A percentile compares a stretch with the other conserved stretches of the same genome.
phyloP scores from a whole-genome alignment of 2,329 filamentous ascomycete species.

The Aureobasidium mangrovei region DNA sequence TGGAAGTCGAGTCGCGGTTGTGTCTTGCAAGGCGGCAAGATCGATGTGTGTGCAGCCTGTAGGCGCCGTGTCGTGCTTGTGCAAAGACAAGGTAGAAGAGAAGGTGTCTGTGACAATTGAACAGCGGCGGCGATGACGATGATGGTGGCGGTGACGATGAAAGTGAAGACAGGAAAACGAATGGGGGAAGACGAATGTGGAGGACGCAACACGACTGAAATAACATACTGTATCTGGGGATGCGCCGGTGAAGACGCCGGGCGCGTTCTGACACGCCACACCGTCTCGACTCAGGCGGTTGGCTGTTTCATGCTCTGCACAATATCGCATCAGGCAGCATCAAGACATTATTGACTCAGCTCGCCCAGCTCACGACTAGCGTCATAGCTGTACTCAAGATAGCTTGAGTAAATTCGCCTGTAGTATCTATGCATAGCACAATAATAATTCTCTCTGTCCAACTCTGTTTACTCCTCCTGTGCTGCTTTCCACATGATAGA shows the following conservation, averaged over 20 bases:
- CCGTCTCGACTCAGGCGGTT: neutral
- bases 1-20: neutral
- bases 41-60: neutral
- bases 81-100: neutral
- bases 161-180: too few species aligned
- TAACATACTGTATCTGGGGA: slow-evolving; percentile 5
- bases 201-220: slow-evolving; percentile 1
- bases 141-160: neutral
- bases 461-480: too few species aligned
- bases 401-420: too few species aligned
- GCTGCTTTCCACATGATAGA: too few species aligned
- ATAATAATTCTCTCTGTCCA: too few species aligned
- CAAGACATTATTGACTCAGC: too few species aligned
- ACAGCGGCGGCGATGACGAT: neutral
- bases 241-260: neutral
- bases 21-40: neutral
- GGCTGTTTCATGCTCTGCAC: neutral
- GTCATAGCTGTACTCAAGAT: too few species aligned
- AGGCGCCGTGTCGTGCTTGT: neutral
- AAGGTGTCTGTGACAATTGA: neutral
- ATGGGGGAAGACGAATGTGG: neutral
- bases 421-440: too few species aligned
- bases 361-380: too few species aligned
- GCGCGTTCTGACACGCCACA: slow-evolving; percentile 4
- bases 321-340: neutral